Base-by-base conservation (phyloP, 345 rosid genomes). In the Sonneratia alba region DNA sequence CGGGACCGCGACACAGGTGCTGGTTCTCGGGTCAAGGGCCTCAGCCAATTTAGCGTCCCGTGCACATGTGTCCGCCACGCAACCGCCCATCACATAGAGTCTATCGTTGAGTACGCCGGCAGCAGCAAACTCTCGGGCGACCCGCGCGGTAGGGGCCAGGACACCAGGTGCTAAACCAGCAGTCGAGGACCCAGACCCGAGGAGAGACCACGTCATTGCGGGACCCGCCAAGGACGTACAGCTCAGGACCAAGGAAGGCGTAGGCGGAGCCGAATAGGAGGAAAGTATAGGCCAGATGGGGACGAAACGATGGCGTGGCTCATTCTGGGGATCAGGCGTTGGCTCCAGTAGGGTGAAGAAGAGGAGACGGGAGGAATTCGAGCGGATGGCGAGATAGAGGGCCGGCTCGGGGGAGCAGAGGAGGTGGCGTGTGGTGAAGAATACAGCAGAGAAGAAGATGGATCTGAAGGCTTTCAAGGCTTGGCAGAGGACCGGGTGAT, bases 11-110 rank as follows among this genome's bases (percentile, higher is more conserved):
- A 75, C 76, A 96, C 98, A 92, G 21, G 70, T 18, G 45, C 74
- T 70, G 3, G 65, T 73, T 40, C 61, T 70, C 1, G 88, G 84
- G 65, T 87, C 87, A 37, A 80, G 87, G 38, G 78, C 96, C 78
- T 90, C 96, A 13, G 97, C 90, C 91, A 97, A 93, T 49, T 88
- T 75, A 77, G 47, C 77, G 12, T 87, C 82, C 15, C 82, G 79
- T 3, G 87, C 66, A 84, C 86, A 85, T 0, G 82, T 78, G 71
- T 82, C 80, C 32, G 77, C 90, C 36, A 84, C 75, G 66, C 97
- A 93, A 2, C 98, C 98, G 3, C 96, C 98, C 66, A 93, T 83
- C 36, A 90, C 87, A 42, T 85, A 90, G 16, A 92, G 77, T 72
- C 79, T 87, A 0, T 76, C 89, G 10, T 77, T 83, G 19, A 86